Conservation (phyloP, 225 moss, liverwort and hornwort species). For the Rhytidiadelphus loreus region DNA sequence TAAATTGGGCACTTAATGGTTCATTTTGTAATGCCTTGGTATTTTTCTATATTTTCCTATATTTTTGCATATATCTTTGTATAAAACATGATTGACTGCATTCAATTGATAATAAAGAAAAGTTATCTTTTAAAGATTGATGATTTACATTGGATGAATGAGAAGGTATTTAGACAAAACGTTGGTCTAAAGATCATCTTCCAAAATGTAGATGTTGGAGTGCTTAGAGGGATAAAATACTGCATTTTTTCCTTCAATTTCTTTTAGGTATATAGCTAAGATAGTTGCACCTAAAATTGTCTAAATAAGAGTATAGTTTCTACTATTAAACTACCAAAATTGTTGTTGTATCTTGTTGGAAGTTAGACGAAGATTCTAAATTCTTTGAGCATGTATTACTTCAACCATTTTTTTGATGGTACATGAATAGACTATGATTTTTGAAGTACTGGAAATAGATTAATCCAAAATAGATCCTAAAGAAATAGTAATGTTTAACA, state of each 20-base stretch:
- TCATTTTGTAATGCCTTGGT: no score
- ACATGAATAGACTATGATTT: neutral
- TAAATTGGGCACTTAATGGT: no score
- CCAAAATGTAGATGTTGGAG: rapidly evolving
- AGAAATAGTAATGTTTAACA: neutral
- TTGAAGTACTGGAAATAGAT: neutral
- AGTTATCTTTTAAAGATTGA: neutral
- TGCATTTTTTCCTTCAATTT: neutral
- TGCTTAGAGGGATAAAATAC: rapidly evolving
- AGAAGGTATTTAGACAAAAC: neutral
- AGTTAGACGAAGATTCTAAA: neutral
- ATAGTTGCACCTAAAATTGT: neutral
- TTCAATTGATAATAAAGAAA: neutral
- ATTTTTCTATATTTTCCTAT: no score
- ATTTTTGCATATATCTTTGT: no score
- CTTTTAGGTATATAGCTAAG: neutral
- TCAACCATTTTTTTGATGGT: neutral
- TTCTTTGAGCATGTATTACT: neutral
- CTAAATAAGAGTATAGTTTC: neutral
- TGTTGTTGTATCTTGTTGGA: neutral
- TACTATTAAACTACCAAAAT: neutral
- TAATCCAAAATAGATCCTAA: neutral
- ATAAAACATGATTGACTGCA: neutral
- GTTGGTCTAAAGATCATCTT: neutral
- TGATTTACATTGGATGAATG: neutral